These are phyloP conservation scores for Groenewaldozyma tartarivorans DNA, from an alignment of 805 yeast species.

Conservation along the genomic window DNA sequence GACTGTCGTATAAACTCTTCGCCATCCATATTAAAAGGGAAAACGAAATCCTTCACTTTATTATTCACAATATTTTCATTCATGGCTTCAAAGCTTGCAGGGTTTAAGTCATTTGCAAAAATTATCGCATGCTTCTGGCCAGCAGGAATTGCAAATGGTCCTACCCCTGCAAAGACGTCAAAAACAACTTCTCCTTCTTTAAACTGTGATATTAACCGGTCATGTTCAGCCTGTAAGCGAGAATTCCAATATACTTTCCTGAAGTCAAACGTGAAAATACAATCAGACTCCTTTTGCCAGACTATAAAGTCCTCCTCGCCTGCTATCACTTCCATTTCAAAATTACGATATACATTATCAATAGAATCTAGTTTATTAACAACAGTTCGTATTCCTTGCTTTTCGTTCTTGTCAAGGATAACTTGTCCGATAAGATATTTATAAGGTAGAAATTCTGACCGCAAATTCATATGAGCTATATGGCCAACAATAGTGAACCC, in stretches of 20 bases:
- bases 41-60: constrained; percentile 50
- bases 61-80: constrained; percentile 53
- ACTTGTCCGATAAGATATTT: constrained; percentile 80
- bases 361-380: constrained; percentile 87
- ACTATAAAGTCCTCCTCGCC: constrained; percentile 66
- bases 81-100: constrained; percentile 69
- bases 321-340: constrained; percentile 87
- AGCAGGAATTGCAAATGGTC: constrained; percentile 96
- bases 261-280: constrained; percentile 80
- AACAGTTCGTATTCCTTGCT: constrained; percentile 56
- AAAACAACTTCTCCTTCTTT: constrained; percentile 65
- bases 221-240: constrained; percentile 88
- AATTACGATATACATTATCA: constrained; percentile 81
- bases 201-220: constrained; percentile 55
- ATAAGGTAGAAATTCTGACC: constrained; percentile 77
- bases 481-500: constrained; percentile 94
- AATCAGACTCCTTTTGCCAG: constrained; percentile 79
- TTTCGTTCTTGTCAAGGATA: constrained; percentile 76
- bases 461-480: constrained; percentile 82
- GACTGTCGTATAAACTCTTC: constrained; percentile 64
- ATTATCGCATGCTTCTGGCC: constrained; percentile 75
- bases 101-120: constrained; percentile 89
- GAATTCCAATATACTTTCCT: constrained; percentile 97
- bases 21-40: constrained; percentile 70
- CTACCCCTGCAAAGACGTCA: constrained; percentile 98